Evolutionary conservation across 1,284 basidiomycete species (phyloP).

Genomic region (Cutaneotrichosporon dermatis): DNA sequence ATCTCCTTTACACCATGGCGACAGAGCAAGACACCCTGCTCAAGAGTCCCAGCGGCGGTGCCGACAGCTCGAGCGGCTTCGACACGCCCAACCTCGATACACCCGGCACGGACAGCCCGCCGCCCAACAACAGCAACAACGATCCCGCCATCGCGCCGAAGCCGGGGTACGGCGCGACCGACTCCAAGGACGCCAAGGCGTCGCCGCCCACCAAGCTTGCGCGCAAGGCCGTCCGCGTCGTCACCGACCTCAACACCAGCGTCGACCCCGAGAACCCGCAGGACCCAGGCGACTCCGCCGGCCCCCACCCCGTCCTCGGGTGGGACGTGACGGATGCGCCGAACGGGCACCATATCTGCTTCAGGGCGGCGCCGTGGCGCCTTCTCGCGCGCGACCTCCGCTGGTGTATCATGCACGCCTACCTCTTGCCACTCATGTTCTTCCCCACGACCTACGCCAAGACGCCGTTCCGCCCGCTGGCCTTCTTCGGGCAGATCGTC

Average conservation of each 20-base stretch:
- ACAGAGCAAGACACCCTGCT: too few relatives aligned
- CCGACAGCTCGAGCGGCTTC: too few relatives aligned
- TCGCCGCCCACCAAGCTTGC: background rate
- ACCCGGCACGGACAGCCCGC: too few relatives aligned
- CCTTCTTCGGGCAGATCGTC: conserved; percentile 14
- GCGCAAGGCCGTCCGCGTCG: background rate
- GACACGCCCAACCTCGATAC: too few relatives aligned
- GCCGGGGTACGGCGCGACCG: background rate
- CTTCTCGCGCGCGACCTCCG: conserved; percentile 14
- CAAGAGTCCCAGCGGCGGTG: too few relatives aligned
- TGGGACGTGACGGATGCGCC: conserved; percentile 12
- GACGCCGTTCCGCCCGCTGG: background rate
- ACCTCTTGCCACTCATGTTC: conserved; percentile 19
- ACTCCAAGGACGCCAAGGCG: background rate
- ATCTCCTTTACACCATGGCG: too few relatives aligned
- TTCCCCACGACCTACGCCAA: conserved; percentile 7
- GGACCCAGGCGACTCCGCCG: background rate
- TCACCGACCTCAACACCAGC: background rate
- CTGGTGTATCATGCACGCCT: conserved; percentile 13
- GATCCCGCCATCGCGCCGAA: too few relatives aligned
- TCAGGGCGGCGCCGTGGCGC: conserved; percentile 7
- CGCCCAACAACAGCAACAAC: too few relatives aligned
- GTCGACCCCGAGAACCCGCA: background rate
- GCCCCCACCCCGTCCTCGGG: conserved; percentile 5
- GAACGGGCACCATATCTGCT: background rate